Percentiles rank a stretch among this genome's conserved stretches.
These are phyloP conservation scores for Annulohypoxylon nitens DNA, from an alignment of 495 filamentous ascomycete genomes.

Conservation along the genomic window DNA sequence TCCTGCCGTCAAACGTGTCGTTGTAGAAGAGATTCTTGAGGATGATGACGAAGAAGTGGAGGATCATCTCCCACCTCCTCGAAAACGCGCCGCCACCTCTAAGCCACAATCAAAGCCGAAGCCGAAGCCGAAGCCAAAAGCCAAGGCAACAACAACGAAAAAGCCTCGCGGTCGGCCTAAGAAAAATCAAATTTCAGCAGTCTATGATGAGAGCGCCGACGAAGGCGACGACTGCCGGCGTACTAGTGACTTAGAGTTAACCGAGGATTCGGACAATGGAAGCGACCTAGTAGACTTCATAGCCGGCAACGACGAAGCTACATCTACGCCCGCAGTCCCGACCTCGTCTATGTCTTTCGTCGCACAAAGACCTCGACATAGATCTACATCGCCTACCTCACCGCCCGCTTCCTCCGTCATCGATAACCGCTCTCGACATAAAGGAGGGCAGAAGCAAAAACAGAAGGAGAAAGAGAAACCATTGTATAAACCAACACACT, in stretches of 20 bases:
- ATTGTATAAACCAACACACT: slow-evolving; percentile 53
- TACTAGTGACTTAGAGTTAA: slow-evolving; percentile 61
- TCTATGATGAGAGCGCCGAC: slow-evolving; percentile 57
- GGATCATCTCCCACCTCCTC: slow-evolving; percentile 32
- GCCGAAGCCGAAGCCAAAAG: slow-evolving; percentile 14
- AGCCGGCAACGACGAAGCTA: slow-evolving; percentile 57
- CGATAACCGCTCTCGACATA: not conserved
- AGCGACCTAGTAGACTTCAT: slow-evolving; percentile 61
- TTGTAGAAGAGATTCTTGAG: slow-evolving; percentile 21
- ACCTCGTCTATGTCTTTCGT: slow-evolving; percentile 39
- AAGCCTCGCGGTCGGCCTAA: slow-evolving; percentile 27
- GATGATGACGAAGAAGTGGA: slow-evolving; percentile 39
- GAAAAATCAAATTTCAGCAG: slow-evolving; percentile 23
- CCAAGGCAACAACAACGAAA: slow-evolving; percentile 29
- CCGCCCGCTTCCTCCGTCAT: slow-evolving; percentile 34
- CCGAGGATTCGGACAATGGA: slow-evolving; percentile 62
- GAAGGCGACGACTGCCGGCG: slow-evolving; percentile 62
- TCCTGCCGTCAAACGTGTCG: slow-evolving; percentile 6
- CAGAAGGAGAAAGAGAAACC: slow-evolving; percentile 35
- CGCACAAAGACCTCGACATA: slow-evolving; percentile 31
- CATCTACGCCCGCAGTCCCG: slow-evolving; percentile 52
- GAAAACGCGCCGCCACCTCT: slow-evolving; percentile 33
- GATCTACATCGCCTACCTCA: slow-evolving; percentile 53
- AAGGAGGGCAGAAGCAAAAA: slow-evolving; percentile 1
- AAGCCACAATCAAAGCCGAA: slow-evolving; percentile 24